Conservation (phyloP, 2,329 filamentous ascomycete genomes). For the Whalleya microplaca region DNA sequence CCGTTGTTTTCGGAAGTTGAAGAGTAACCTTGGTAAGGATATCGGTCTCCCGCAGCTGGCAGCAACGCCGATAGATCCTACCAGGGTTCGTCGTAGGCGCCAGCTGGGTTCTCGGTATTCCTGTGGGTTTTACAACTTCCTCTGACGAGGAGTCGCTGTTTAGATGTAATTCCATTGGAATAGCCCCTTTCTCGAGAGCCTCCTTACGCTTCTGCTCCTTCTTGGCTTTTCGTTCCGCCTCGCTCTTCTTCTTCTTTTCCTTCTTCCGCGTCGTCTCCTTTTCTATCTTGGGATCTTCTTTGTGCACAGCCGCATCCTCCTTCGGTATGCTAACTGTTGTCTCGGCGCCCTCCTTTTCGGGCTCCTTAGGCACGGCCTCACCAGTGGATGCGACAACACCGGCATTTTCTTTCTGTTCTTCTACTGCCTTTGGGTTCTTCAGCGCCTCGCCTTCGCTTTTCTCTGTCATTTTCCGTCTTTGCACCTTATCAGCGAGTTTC, state of each 20-base stretch:
- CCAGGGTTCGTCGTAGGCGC: constrained; percentile 87
- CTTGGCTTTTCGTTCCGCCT: constrained; percentile 88
- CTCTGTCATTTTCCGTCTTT: constrained; percentile 67
- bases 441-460: constrained; percentile 75
- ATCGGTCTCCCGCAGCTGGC: constrained; percentile 88
- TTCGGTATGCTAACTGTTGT: constrained; percentile 30
- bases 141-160: constrained; percentile 65
- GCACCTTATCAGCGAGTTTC: constrained; percentile 54
- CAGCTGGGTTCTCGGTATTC: constrained; percentile 58
- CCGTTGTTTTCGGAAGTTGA: constrained; percentile 75
- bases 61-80: constrained; percentile 91
- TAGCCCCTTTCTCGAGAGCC: constrained; percentile 83
- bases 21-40: constrained; percentile 91
- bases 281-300: constrained; percentile 37
- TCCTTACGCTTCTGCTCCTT: constrained; percentile 86
- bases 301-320: constrained; percentile 33
- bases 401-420: constrained; percentile 60
- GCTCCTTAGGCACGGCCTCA: constrained; percentile 45
- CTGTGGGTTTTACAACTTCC: constrained; percentile 31
- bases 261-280: constrained; percentile 71
- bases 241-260: constrained; percentile 94
- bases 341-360: constrained; percentile 41
- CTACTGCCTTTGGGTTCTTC: constrained; percentile 65
- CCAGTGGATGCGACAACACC: constrained; percentile 47
- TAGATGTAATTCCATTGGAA: constrained; percentile 80